These are phyloP conservation scores for Venturia effusa DNA, from an alignment of 2,329 filamentous ascomycete species.

Conservation along the genomic window DNA sequence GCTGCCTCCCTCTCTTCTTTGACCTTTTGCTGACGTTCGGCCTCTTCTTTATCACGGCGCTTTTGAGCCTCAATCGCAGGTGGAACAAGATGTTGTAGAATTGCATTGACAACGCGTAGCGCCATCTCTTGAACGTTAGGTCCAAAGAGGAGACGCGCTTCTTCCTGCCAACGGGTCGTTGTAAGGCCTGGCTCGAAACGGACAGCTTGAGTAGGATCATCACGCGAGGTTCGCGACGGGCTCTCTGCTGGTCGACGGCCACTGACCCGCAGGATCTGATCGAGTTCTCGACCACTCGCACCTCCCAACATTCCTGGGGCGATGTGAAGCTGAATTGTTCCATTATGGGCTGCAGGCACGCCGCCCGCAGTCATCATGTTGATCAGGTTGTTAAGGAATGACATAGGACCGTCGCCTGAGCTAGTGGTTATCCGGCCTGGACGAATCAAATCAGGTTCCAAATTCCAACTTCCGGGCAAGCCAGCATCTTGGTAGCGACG, in stretches of 20 bases:
- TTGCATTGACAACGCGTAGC: slow-evolving; percentile 53
- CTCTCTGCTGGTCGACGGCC: slow-evolving; percentile 22
- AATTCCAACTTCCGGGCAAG: slow-evolving; percentile 40
- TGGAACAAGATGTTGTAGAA: slow-evolving; percentile 67
- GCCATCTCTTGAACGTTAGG: slow-evolving; percentile 56
- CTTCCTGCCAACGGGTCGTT: slow-evolving; percentile 72
- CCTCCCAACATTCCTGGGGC: slow-evolving; percentile 1
- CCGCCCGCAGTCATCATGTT: slow-evolving; percentile 39
- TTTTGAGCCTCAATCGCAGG: slow-evolving; percentile 66
- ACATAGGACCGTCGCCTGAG: slow-evolving; percentile 38
- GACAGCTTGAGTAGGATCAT: slow-evolving; percentile 62
- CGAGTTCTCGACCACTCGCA: slow-evolving; percentile 2
- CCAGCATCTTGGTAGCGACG: slow-evolving; percentile 22
- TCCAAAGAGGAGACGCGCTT: slow-evolving; percentile 78
- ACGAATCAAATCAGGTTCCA: slow-evolving; percentile 37
- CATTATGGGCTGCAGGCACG: not conserved
- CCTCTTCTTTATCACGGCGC: slow-evolving; percentile 17
- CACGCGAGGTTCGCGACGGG: slow-evolving; percentile 28
- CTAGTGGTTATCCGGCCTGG: slow-evolving; percentile 34
- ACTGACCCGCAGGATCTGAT: not conserved
- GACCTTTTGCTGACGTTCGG: slow-evolving; percentile 50
- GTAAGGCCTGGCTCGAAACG: slow-evolving; percentile 65
- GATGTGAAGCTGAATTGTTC: slow-evolving; percentile 10
- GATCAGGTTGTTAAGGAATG: slow-evolving; percentile 47
- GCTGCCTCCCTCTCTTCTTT: slow-evolving; percentile 51